Percentiles rank a stretch among this genome's conserved stretches.
phyloP scores from a whole-genome alignment of 495 filamentous ascomycete genomes.

The Aspergillus haitiensis region DNA sequence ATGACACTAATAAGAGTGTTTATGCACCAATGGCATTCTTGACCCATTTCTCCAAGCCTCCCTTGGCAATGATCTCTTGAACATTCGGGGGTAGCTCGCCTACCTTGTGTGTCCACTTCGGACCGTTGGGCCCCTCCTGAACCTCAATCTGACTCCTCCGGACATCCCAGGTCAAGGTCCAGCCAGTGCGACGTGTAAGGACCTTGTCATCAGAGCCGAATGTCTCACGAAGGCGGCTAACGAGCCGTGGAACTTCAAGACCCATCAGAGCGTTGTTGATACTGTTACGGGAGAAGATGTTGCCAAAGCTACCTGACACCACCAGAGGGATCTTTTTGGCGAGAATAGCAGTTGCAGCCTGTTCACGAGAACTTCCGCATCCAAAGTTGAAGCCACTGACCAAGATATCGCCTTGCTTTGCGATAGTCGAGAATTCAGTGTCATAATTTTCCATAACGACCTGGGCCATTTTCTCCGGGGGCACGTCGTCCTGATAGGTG shows the following conservation, averaged over 20 bases:
- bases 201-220: slow-evolving; percentile 44
- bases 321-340: slow-evolving; percentile 84
- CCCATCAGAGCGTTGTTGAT: slow-evolving; percentile 93
- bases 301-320: slow-evolving; percentile 81
- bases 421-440: slow-evolving; percentile 57
- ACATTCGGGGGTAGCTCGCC: slow-evolving; percentile 85
- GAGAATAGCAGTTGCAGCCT: slow-evolving; percentile 85
- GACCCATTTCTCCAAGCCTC: slow-evolving; percentile 78
- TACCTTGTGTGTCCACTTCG: slow-evolving; percentile 75
- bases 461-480: slow-evolving; percentile 73
- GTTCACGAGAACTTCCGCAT: slow-evolving; percentile 77
- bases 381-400: slow-evolving; percentile 92
- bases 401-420: slow-evolving; percentile 70
- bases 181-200: slow-evolving; percentile 80
- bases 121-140: slow-evolving; percentile 62
- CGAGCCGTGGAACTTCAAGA: slow-evolving; percentile 74
- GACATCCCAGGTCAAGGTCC: slow-evolving; percentile 87
- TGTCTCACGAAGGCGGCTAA: slow-evolving; percentile 65
- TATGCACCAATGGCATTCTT: slow-evolving; percentile 59
- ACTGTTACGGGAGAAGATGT: slow-evolving; percentile 84
- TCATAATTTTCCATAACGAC: slow-evolving; percentile 97
- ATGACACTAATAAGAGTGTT: background rate
- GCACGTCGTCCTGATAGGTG: slow-evolving; percentile 73
- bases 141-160: slow-evolving; percentile 65
- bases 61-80: slow-evolving; percentile 84